Base-by-base conservation (phyloP, 805 yeast species). In the Sungouiozyma ichnusensis region DNA sequence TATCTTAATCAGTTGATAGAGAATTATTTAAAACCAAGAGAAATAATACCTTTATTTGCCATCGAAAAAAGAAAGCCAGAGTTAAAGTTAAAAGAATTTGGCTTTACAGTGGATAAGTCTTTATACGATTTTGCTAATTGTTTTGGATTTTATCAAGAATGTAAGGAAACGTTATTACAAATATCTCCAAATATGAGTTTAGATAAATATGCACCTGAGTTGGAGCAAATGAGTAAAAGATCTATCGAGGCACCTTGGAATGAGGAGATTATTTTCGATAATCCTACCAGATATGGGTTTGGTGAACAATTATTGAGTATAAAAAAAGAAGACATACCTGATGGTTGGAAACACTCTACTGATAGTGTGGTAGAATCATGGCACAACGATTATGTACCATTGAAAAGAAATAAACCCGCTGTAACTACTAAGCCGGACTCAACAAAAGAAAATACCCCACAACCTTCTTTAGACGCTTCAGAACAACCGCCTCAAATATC, bases 261-360 rank as follows among this genome's bases (percentile, higher is more conserved):
- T 1, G 79, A 81, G 49, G 69, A 74, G 20, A 57, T 82, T 15
- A 76, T 77, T 36, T 72, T 82, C 44, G 74, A 74, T 3, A 62
- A 66, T 34, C 82, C 78, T 49, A 68, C 60, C 3, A 48, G 95
- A 44, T 78, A 66, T 47, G 68, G 71, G 37, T 62, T 84, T 46
- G 82, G 82, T 1, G 92, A 87, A 55, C 68, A 82, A n/a, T 55
- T 88, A 40, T 85, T 87, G 56, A 72, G 68, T 37, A 90, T 94
- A 3, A 60, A 61, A 6, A 57, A 66, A 32, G 72, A 72, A 44
- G 64, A 64, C 60, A 46, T 64, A 9, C 61, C 64, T 1, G 59
- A 49, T n/a, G 55, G 51, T 36, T 55, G 61, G 52, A 54, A 57
- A 36, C 44, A 40, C 2, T 52, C 72, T 5, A 69, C 73, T 47